Percentiles rank a stretch among this genome's conserved stretches.
Evolutionary conservation across 495 filamentous ascomycete genomes (phyloP).

Genomic region (Xylaria curta): DNA sequence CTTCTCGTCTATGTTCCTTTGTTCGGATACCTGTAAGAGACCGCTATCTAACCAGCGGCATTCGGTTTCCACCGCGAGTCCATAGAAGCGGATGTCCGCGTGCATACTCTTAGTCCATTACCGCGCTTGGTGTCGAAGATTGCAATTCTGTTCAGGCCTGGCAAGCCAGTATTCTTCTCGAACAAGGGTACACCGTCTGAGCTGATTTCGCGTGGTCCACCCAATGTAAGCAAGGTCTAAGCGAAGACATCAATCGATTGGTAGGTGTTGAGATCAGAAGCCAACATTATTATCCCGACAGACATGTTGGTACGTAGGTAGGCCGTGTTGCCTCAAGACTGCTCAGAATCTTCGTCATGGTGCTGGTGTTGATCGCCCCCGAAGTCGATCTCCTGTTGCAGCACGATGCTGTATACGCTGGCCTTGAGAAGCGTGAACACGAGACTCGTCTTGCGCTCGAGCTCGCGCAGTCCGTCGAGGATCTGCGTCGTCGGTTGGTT

Average conservation of each 20-base stretch:
- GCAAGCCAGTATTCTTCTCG: not conserved
- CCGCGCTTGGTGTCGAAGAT: not conserved
- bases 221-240: not conserved
- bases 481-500: conserved; percentile 71
- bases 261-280: not conserved
- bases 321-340: not conserved
- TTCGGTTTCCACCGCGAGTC: too few relatives aligned
- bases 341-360: conserved; percentile 13
- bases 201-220: not conserved
- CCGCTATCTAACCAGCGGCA: not conserved
- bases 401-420: conserved; percentile 96
- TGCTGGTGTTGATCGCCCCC: conserved; percentile 55
- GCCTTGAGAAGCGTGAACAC: conserved; percentile 97
- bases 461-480: conserved; percentile 80
- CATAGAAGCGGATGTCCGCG: not conserved
- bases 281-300: not conserved
- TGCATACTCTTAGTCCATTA: not conserved
- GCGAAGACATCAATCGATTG: not conserved
- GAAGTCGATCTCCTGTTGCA: conserved; percentile 90
- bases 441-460: conserved; percentile 92
- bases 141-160: not conserved
- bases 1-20: not conserved
- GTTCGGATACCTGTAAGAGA: not conserved
- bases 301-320: not conserved
- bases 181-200: not conserved